Base-by-base conservation (phyloP, 352 stramenopile genomes). In the Globisporangium splendens region DNA sequence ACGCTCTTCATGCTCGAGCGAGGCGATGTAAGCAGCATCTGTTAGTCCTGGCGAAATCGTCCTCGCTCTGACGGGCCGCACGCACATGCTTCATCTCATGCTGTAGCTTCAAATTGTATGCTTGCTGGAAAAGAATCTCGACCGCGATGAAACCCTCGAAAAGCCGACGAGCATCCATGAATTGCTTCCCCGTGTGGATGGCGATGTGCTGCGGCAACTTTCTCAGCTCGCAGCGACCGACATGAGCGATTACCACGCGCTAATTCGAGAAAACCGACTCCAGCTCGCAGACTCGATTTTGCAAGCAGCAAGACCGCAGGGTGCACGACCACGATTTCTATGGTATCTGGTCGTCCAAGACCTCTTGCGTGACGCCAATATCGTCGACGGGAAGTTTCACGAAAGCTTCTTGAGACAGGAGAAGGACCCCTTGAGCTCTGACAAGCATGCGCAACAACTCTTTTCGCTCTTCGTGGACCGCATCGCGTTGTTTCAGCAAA, bases 311-410 rank as follows among this genome's bases (percentile, higher is more conserved):
- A 17, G 35, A 28, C 1, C 31, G 14, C 43, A 50, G 49, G 10
- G 28, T 35, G 28, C 10, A 24, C 43, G 11, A 3, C 39, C 35
- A 20, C 24, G 6, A 2, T 75, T 77, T n/a, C 35, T 73, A 11
- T 65, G 63, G 52, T 80, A 75, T 52, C 72, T 56, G 1, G 54
- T 79, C 22, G 70, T 74, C 8, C 31, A 77, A 20, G 77, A 87
- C 50, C 74, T 63, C 46, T 48, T 85, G 31, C 74, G 74, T 43
- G 56, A 68, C n/a, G 58, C 65, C 31, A 61, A 77, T 43, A 53
- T 77, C 12, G 59, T 50, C 17, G 63, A 35, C 28, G 28, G 72
- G 31, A 55, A 61, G 0, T 56, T 75, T 18, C 31, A 35, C 12
- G 47, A 54, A 17, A 44, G 18, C 18, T 54, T 20, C 42, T 8